Evolutionary conservation across 306 rosid genomes (phyloP), one percentile per base, ranked within the genome.

Genomic region (Cucurbita argyrosperma): DNA sequence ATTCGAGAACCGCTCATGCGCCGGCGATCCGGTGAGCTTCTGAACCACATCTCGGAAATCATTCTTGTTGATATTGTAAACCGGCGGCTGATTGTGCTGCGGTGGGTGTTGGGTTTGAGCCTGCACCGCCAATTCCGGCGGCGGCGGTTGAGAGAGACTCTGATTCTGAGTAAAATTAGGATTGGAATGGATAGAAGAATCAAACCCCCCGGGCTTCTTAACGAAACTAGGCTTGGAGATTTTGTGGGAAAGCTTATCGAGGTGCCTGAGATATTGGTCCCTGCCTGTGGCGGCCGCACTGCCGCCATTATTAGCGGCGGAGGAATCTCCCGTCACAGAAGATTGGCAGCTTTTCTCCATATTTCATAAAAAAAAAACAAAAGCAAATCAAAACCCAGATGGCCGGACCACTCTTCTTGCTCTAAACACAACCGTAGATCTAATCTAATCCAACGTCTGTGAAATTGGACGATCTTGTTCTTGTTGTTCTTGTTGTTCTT

Each of bases 31-130:
- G 1, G 97, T 95, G 39, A 95, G 96, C 84, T 88, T 95, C 85
- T 95, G 99, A 30, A 95, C 99, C 4, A 91, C 96, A 15, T 95
- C 97, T 14, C 99, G 78, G 86, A 95, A 95, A 49, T 95, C 99
- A 50, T 83, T 95, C 82, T 95, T 95, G 91, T 89, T 95, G 80
- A 95, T 95, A 80, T 95, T 95, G 80, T 95, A 95, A 7, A 95
- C 97, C 3, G 99, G 99, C 9, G 99, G 97, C 76, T 94, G 97
- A 49, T 94, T 92, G 76, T 89, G 97, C 50, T 84, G 84, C 3
- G 78, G 80, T 68, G 80, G 85, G 52, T 59, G 86, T 54, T 58
- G 84, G 9, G 72, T 14, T 5, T 74, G 82, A 3, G 59, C 42
- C 55, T 45, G 73, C 40, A 23, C 37, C 11, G 10, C 43, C 3